These are phyloP conservation scores for Boletus sp. DNA, from an alignment of 768 basidiomycete species.

Conservation along the genomic window DNA sequence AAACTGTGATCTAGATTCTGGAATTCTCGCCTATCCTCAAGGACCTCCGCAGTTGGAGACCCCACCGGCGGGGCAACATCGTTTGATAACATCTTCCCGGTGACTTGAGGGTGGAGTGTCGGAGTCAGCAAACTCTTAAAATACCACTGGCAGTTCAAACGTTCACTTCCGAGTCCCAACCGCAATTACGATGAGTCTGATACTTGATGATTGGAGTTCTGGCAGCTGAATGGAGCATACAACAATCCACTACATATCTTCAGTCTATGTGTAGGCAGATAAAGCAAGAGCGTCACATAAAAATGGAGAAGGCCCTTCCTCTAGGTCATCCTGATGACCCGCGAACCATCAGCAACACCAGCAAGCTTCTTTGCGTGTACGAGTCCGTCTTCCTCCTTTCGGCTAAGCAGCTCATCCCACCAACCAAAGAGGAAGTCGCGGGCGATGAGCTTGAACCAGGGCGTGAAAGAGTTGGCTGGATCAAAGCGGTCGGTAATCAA, in stretches of 20 bases:
- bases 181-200: background rate
- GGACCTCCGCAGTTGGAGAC: no score
- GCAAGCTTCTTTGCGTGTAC: constrained; percentile 49
- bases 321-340: constrained; percentile 66
- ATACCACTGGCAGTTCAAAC: no score
- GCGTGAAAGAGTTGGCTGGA: constrained; percentile 86
- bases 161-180: no score
- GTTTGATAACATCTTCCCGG: no score
- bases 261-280: background rate
- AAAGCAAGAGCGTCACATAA: background rate
- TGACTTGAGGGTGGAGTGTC: no score
- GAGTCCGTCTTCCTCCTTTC: constrained; percentile 54
- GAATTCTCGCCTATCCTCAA: no score
- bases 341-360: constrained; percentile 67
- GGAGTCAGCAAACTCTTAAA: no score
- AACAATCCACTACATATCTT: background rate
- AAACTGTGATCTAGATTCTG: no score
- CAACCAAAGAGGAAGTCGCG: constrained; percentile 96
- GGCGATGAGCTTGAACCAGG: constrained; percentile 99
- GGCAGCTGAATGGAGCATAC: no score
- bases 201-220: background rate
- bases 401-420: constrained; percentile 89
- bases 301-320: background rate
- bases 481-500: background rate
- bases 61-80: no score